These are phyloP conservation scores for Skeletonema potamos DNA, from an alignment of 108 stramenopile species.

Conservation along the genomic window DNA sequence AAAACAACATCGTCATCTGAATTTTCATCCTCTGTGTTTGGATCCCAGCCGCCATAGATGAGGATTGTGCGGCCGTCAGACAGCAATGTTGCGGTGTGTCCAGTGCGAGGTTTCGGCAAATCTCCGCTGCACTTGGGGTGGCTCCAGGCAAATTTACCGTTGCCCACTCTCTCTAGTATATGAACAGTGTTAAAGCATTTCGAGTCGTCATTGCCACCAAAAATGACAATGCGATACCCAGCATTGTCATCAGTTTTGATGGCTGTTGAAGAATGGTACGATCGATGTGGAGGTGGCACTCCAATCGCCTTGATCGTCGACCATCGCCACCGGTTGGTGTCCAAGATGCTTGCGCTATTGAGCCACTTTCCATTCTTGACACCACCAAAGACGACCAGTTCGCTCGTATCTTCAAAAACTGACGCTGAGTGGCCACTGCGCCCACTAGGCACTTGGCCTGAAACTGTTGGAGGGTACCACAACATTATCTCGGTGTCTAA, in stretches of 20 bases:
- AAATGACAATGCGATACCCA: constrained; percentile 62
- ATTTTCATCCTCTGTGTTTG: constrained; percentile 67
- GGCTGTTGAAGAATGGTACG: constrained; percentile 58
- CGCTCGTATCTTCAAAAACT: constrained; percentile 56
- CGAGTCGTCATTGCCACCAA: constrained; percentile 81
- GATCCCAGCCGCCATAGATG: constrained; percentile 90
- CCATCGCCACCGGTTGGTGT: constrained; percentile 80
- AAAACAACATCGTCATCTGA: constrained; percentile 63
- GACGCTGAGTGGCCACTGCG: constrained; percentile 80
- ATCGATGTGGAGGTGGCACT: constrained; percentile 70
- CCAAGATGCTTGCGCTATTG: constrained; percentile 62
- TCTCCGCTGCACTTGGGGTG: constrained; percentile 61
- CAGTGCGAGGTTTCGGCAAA: constrained; percentile 70
- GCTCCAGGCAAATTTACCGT: constrained; percentile 63
- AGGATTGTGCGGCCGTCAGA: constrained; percentile 76
- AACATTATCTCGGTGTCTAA: constrained; percentile 80
- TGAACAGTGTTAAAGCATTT: constrained; percentile 71
- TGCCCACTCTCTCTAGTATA: constrained; percentile 54
- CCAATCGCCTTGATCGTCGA: constrained; percentile 58
- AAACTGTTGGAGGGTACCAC: constrained; percentile 58
- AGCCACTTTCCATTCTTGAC: constrained; percentile 80
- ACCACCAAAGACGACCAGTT: constrained; percentile 82
- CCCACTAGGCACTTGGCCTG: constrained; percentile 68
- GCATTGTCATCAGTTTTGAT: constrained; percentile 7
- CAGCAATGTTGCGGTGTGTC: constrained; percentile 71